phyloP scores from a whole-genome alignment of 345 rosid genomes.

The Noccaea bulbosa region DNA sequence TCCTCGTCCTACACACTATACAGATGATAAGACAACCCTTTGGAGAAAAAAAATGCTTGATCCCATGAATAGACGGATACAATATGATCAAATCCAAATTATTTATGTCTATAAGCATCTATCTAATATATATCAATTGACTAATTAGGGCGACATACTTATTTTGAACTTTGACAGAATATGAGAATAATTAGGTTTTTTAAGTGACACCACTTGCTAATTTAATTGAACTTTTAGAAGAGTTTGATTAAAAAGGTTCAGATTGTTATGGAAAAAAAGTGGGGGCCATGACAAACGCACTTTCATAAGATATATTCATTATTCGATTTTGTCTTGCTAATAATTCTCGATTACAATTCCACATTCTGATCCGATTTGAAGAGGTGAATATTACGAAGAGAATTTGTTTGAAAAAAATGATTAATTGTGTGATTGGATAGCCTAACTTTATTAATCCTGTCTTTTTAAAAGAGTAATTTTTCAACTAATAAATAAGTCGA shows the following conservation, averaged over 20 bases:
- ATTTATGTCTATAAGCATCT: conserved; percentile 31
- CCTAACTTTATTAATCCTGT: conserved; percentile 19
- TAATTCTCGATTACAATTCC: conserved; percentile 18
- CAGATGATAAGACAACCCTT: conserved; percentile 27
- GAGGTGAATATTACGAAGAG: conserved; percentile 32
- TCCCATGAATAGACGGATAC: conserved; percentile 30
- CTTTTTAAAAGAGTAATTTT: conserved; percentile 16
- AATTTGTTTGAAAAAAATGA: background rate
- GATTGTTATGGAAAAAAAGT: conserved; percentile 31
- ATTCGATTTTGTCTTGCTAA: conserved; percentile 38
- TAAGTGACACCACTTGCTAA: conserved; percentile 39
- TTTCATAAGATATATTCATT: conserved; percentile 34
- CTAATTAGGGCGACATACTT: conserved; percentile 13
- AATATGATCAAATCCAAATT: conserved; percentile 31
- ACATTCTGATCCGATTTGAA: conserved; percentile 30
- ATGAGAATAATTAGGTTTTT: conserved; percentile 15
- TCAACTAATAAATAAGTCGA: conserved; percentile 31
- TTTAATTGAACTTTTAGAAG: conserved; percentile 23
- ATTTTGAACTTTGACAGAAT: conserved; percentile 29
- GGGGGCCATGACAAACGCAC: conserved; percentile 32
- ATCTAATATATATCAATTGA: conserved; percentile 22
- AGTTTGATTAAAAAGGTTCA: conserved; percentile 25
- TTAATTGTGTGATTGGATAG: conserved; percentile 34
- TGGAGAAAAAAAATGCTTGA: conserved; percentile 3
- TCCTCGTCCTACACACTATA: background rate